Evolutionary conservation across 2,329 filamentous ascomycete genomes (phyloP).

Genomic region (Hypoxylon sp.): DNA sequence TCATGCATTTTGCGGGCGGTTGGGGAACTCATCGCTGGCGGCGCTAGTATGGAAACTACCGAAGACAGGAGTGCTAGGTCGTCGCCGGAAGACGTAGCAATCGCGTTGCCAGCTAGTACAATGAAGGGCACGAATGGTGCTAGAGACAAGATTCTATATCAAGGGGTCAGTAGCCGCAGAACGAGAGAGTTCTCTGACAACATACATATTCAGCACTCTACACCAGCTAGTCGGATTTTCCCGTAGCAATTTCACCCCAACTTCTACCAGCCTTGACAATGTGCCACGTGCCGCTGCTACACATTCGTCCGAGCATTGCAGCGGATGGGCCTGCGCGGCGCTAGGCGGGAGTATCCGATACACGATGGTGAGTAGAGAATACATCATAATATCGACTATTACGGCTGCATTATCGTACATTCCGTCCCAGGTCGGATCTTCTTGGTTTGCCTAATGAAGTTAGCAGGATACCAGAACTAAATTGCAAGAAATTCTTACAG

Average conservation of each 20-base stretch:
- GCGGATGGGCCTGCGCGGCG: constrained; percentile 38
- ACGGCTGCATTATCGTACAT: constrained; percentile 23
- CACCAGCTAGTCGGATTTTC: constrained; percentile 27
- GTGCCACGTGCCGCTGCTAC: constrained; percentile 46
- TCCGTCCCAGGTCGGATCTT: constrained; percentile 30
- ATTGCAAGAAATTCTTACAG: constrained; percentile 32
- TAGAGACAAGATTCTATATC: constrained; percentile 43
- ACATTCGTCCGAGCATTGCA: constrained; percentile 50
- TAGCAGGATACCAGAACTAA: constrained; percentile 13
- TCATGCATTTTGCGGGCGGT: constrained; percentile 46
- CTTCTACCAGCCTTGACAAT: constrained; percentile 40
- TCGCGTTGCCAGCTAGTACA: constrained; percentile 50
- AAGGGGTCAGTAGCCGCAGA: constrained; percentile 12
- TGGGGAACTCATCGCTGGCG: constrained; percentile 28
- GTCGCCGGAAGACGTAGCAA: constrained; percentile 46
- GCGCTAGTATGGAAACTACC: constrained; percentile 39
- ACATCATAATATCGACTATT: constrained; percentile 35
- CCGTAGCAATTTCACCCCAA: constrained; percentile 37
- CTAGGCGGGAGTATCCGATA: constrained; percentile 36
- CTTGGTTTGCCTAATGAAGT: constrained; percentile 22
- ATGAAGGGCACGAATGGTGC: constrained; percentile 50
- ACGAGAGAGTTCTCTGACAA: neutral
- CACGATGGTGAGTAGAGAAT: constrained; percentile 35
- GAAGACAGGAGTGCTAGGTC: constrained; percentile 47
- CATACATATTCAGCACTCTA: constrained; percentile 48